A percentile compares a stretch with the other conserved stretches of the same genome.
Evolutionary conservation across 495 filamentous ascomycete species (phyloP).

Genomic region (Aspergillus bertholletiae): DNA sequence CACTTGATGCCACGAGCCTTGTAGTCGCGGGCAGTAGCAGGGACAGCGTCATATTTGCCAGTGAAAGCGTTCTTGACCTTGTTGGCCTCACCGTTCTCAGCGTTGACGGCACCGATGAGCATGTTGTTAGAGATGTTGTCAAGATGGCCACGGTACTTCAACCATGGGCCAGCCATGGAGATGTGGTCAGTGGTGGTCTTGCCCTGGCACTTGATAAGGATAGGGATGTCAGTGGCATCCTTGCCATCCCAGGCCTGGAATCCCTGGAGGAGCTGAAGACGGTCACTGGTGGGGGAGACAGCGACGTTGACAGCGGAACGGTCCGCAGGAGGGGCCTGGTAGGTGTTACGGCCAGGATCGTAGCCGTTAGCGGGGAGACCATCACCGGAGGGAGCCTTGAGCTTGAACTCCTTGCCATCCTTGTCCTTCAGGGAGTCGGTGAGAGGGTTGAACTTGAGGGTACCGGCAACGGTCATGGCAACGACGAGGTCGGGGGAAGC

Average conservation of each 20-base stretch:
- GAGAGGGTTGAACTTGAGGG: constrained; percentile 94
- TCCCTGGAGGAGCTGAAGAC: constrained; percentile 85
- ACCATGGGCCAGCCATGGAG: constrained; percentile 96
- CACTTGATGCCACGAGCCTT: constrained; percentile 93
- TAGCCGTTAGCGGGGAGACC: constrained; percentile 81
- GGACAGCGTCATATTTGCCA: constrained; percentile 80
- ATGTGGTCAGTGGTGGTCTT: constrained; percentile 99
- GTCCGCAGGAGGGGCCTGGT: constrained; percentile 90
- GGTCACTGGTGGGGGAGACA: constrained; percentile 87
- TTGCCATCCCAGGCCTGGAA: constrained; percentile 93
- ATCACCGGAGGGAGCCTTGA: constrained; percentile 73
- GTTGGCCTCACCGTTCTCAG: constrained; percentile 95
- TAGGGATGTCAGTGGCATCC: constrained; percentile 82
- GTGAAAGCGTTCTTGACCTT: constrained; percentile 91
- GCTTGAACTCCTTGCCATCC: constrained; percentile 94
- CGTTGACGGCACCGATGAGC: constrained; percentile 97
- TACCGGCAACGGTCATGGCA: constrained; percentile 85
- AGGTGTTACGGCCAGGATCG: constrained; percentile 92
- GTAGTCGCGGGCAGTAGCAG: constrained; percentile 95
- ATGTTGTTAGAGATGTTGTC: constrained; percentile 99
- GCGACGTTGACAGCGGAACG: constrained; percentile 68
- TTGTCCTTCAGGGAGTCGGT: constrained; percentile 92
- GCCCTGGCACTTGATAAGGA: constrained; percentile 95
- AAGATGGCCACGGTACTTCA: constrained; percentile 99
- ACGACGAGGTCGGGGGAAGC: constrained; percentile 97